Evolutionary conservation across 176 grass and related monocot genomes (phyloP), one percentile per base, ranked within the genome.

Genomic region (Oryza rufipogon): DNA sequence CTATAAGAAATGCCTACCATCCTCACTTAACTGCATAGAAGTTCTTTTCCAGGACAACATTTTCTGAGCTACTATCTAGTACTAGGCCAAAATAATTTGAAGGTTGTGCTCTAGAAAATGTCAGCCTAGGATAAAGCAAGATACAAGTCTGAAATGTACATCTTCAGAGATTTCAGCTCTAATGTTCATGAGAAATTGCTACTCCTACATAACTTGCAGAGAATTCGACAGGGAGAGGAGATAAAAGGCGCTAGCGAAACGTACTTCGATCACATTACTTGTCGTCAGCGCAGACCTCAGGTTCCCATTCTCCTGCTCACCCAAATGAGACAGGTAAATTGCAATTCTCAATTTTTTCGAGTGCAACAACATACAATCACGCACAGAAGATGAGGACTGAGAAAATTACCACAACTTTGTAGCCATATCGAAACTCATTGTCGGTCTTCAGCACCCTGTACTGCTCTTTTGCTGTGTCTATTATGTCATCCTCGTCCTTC

Each of bases 401-500:
- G 44, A 88, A 61, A 83, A 68, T 87, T 89, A 96, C 93, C 85
- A 99, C 93, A 77, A 99, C 88, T 83, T 99, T 99, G 89, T 93
- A 99, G 81, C 96, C 93, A 41, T 99, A 99, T 68, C 90, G 78
- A 36, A 96, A 96, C 76, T 93, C 88, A 8, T 63, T 99, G 41
- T 90, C 93, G 36, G 79, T 85, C 77, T 78, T 91, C 16, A 99
- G 76, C 47, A 89, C 91, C 52, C 86, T 86, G 85, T 82, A 84
- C 80, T 99, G 93, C 78, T 90, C 84, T 66, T 84, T 90, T 15
- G 91, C 93, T 22, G 87, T 76, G 70, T 89, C 92, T 64, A 89
- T 85, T 88, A 94, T 92, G 74, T 86, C 96, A 77, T 92, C 88
- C 83, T 99, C 96, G 71, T 99, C 96, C 96, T 95, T 71, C 76